These are phyloP conservation scores for Pisolithus sp. DNA, from an alignment of 768 basidiomycete genomes.

Conservation along the genomic window DNA sequence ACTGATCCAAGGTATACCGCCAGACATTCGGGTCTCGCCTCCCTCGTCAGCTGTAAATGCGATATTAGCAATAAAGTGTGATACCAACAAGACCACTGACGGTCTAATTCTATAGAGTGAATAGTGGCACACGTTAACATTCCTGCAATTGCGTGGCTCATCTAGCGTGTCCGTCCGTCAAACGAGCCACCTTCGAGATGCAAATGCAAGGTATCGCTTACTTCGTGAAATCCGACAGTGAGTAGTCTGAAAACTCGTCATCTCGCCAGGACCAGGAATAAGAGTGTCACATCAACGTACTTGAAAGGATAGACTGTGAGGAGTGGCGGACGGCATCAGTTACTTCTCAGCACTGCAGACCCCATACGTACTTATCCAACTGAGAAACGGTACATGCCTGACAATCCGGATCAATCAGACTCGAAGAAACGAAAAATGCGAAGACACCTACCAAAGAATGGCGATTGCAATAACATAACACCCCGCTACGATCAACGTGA, in stretches of 20 bases:
- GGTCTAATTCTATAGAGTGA: conserved; percentile 81
- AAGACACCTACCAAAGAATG: conserved; percentile 62
- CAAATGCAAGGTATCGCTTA: conserved; percentile 21
- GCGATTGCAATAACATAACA: conserved; percentile 68
- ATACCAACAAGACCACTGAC: conserved; percentile 37
- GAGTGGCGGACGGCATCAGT: conserved; percentile 6
- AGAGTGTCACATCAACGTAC: conserved; percentile 39
- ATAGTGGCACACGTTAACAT: conserved; percentile 82
- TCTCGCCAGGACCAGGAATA: neutral
- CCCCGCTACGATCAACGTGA: conserved; percentile 75
- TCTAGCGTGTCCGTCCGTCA: conserved; percentile 34
- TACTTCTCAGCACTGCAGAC: neutral
- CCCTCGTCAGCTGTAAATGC: conserved; percentile 69
- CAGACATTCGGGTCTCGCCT: conserved; percentile 81
- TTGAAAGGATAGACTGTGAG: conserved; percentile 83
- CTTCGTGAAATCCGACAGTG: conserved; percentile 88
- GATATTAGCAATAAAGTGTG: conserved; percentile 3
- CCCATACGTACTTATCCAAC: conserved; percentile 57
- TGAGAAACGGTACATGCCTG: conserved; percentile 76
- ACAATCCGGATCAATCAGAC: conserved; percentile 2
- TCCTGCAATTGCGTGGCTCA: conserved; percentile 81
- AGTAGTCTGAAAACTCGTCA: conserved; percentile 46
- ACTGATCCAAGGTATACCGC: conserved; percentile 76
- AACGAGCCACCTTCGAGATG: neutral
- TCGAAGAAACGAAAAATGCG: neutral